phyloP scores from a whole-genome alignment of 345 rosid species.

The Syzygium grande region DNA sequence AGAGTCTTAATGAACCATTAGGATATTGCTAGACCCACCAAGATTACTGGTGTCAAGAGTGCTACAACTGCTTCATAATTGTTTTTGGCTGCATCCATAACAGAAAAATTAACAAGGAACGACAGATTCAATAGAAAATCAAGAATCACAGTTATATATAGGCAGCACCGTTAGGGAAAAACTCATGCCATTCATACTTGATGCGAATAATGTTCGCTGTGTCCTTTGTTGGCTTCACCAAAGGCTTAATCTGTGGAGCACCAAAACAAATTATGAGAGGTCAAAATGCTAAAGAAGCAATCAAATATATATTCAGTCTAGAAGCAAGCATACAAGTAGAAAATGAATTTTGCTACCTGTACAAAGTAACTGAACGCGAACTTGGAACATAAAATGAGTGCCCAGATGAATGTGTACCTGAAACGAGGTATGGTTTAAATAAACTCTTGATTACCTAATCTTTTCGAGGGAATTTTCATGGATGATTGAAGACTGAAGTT shows the following conservation, averaged over 20 bases:
- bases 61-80: conserved; percentile 73
- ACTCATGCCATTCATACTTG: conserved; percentile 81
- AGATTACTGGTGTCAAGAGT: conserved; percentile 72
- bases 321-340: neutral
- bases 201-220: conserved; percentile 61
- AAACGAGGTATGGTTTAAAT: conserved; percentile 4
- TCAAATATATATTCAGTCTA: neutral
- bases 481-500: too few relatives aligned
- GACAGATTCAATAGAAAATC: conserved; percentile 1
- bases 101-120: conserved; percentile 1
- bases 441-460: neutral
- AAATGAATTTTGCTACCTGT: conserved; percentile 41
- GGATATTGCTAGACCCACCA: conserved; percentile 32
- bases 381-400: conserved; percentile 64
- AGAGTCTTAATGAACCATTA: neutral
- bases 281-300: neutral
- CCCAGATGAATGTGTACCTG: conserved; percentile 93
- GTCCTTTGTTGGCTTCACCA: conserved; percentile 86
- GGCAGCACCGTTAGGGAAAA: conserved; percentile 70
- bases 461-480: too few relatives aligned
- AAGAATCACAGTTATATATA: conserved; percentile 3
- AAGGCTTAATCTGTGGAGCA: conserved; percentile 54
- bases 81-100: conserved; percentile 44
- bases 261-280: neutral
- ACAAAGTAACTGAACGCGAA: conserved; percentile 67